Conservation (phyloP, 2,329 filamentous ascomycete species). For the Aspergillus amoenus region DNA sequence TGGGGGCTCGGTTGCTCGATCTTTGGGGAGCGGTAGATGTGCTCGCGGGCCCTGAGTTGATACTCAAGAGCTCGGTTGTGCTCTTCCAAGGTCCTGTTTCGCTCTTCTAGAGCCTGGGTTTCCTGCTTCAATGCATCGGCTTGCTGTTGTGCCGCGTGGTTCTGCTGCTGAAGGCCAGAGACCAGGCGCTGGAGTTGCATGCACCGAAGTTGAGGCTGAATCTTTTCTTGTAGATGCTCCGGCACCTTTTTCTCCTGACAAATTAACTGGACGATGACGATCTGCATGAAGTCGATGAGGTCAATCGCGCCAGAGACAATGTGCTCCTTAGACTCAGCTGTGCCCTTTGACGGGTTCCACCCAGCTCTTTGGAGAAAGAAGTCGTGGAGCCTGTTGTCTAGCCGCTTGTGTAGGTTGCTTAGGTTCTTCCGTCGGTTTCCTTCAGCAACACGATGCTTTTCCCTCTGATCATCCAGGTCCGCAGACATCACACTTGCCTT, state of each 20-base stretch:
- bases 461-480: conserved; percentile 38
- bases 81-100: conserved; percentile 36
- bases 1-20: conserved; percentile 29
- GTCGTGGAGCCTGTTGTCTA: conserved; percentile 39
- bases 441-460: conserved; percentile 43
- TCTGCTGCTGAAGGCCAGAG: conserved; percentile 36
- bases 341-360: conserved; percentile 41
- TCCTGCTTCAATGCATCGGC: conserved; percentile 35
- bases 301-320: conserved; percentile 40
- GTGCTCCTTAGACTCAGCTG: conserved; percentile 43
- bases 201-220: conserved; percentile 39
- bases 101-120: conserved; percentile 35
- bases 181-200: conserved; percentile 40
- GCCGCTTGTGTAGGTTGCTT: conserved; percentile 38
- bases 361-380: conserved; percentile 41
- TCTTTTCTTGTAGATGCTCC: conserved; percentile 37
- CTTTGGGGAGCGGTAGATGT: conserved; percentile 39
- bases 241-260: conserved; percentile 36
- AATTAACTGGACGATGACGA: conserved; percentile 37
- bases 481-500: conserved; percentile 33
- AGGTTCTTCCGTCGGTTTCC: conserved; percentile 42
- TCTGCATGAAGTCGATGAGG: conserved; percentile 40
- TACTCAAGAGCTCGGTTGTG: conserved; percentile 38
- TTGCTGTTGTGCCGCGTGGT: conserved; percentile 35
- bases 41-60: conserved; percentile 40